Conservation (phyloP, 495 filamentous ascomycete species). For the Podospora sp. region DNA sequence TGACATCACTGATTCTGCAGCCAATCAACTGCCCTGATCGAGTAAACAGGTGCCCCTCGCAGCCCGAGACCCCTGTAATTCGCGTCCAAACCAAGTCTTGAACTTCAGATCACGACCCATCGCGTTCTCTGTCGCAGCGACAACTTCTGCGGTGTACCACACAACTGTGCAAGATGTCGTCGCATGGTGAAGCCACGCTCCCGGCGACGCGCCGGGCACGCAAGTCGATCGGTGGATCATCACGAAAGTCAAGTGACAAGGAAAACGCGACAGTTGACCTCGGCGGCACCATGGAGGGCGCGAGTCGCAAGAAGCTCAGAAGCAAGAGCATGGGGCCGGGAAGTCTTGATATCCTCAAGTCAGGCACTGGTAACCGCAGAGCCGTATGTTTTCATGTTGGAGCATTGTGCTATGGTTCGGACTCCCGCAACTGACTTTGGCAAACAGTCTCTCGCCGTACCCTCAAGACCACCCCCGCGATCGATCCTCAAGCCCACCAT, state of each 20-base stretch:
- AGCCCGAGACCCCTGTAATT: neutral
- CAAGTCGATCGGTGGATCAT: conserved; percentile 75
- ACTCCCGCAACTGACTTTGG: conserved; percentile 14
- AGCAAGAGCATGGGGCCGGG: conserved; percentile 96
- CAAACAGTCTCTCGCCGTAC: conserved; percentile 52
- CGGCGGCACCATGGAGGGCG: conserved; percentile 40
- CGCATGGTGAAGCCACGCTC: conserved; percentile 48
- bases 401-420: neutral
- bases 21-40: conserved; percentile 5
- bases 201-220: conserved; percentile 65
- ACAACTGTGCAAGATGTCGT: conserved; percentile 42
- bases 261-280: conserved; percentile 73
- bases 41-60: conserved; percentile 24
- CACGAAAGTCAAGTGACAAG: conserved; percentile 57
- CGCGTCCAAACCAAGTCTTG: conserved; percentile 14
- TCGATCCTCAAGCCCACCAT: conserved; percentile 88
- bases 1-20: conserved; percentile 5
- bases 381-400: conserved; percentile 56
- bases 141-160: conserved; percentile 9
- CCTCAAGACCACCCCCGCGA: conserved; percentile 52
- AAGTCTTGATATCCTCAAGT: conserved; percentile 78
- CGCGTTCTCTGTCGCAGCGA: conserved; percentile 2
- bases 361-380: conserved; percentile 76
- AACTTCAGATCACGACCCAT: neutral
- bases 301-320: conserved; percentile 71